Percentiles rank a stretch among this genome's conserved stretches.
Conservation (phyloP, 345 rosid species). For the Sisymbrium irio region DNA sequence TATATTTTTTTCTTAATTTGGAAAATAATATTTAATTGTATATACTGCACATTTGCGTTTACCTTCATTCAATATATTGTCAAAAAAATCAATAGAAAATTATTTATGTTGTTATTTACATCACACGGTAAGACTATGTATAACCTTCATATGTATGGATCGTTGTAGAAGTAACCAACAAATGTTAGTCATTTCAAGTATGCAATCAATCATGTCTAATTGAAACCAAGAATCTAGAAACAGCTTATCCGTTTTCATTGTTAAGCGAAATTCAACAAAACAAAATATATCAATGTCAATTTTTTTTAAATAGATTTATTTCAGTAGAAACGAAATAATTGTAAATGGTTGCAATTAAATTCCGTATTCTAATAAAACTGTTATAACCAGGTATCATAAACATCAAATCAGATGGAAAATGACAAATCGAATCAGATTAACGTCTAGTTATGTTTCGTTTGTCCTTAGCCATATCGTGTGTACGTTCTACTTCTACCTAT, state of each 20-base stretch:
- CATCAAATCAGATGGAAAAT: no score
- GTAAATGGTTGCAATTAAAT: background rate
- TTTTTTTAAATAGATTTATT: background rate
- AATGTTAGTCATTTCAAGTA: background rate
- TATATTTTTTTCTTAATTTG: background rate
- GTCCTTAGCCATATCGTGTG: no score
- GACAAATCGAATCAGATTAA: no score
- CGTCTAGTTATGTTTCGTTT: no score
- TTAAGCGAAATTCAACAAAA: background rate
- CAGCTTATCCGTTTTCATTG: no score
- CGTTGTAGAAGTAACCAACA: background rate
- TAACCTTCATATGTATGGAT: background rate
- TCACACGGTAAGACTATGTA: background rate
- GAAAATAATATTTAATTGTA: background rate
- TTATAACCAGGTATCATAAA: background rate
- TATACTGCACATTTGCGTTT: background rate
- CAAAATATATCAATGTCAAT: background rate
- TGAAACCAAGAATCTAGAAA: no score
- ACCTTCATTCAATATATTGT: background rate
- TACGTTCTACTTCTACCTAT: no score
- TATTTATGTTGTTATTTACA: background rate
- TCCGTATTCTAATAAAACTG: background rate
- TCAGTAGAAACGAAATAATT: background rate
- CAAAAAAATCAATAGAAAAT: background rate
- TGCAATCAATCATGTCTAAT: background rate